These are phyloP conservation scores for Aureobasidium lini DNA, from an alignment of 2,329 filamentous ascomycete species.

Conservation along the genomic window DNA sequence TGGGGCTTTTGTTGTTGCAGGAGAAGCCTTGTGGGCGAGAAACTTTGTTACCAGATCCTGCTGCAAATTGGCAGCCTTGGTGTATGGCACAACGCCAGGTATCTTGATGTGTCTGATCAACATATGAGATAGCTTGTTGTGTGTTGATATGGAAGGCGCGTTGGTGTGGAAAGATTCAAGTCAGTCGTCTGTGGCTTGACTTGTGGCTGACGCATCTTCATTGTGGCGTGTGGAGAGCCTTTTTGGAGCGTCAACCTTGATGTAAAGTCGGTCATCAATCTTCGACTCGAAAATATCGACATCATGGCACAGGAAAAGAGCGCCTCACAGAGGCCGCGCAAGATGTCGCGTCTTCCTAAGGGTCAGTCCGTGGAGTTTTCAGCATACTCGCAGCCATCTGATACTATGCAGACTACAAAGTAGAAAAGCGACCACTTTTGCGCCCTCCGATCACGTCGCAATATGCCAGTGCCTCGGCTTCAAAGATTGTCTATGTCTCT, in stretches of 20 bases:
- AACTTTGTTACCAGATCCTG: slow-evolving; percentile 48
- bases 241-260: neutral
- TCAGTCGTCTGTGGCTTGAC: neutral
- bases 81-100: slow-evolving; percentile 47
- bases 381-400: neutral
- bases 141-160: neutral
- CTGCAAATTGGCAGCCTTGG: slow-evolving; percentile 49
- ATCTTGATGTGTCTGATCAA: slow-evolving; percentile 56
- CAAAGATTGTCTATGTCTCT: slow-evolving; percentile 60
- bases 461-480: slow-evolving; percentile 40
- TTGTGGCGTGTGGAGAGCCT: neutral
- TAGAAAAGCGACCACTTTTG: slow-evolving; percentile 52
- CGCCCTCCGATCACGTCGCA: slow-evolving; percentile 48
- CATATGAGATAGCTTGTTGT: slow-evolving; percentile 29
- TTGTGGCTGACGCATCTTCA: too few species aligned
- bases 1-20: slow-evolving; percentile 39
- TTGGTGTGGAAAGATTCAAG: neutral
- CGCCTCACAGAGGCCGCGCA: slow-evolving; percentile 8
- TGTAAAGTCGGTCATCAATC: neutral
- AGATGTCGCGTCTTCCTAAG: slow-evolving; percentile 20
- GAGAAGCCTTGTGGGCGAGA: slow-evolving; percentile 52
- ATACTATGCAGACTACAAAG: slow-evolving; percentile 34
- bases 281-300: neutral
- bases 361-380: slow-evolving; percentile 12
- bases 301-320: neutral